Conservation (phyloP, 108 stramenopile genomes). For the Aureococcus anophagefferens region DNA sequence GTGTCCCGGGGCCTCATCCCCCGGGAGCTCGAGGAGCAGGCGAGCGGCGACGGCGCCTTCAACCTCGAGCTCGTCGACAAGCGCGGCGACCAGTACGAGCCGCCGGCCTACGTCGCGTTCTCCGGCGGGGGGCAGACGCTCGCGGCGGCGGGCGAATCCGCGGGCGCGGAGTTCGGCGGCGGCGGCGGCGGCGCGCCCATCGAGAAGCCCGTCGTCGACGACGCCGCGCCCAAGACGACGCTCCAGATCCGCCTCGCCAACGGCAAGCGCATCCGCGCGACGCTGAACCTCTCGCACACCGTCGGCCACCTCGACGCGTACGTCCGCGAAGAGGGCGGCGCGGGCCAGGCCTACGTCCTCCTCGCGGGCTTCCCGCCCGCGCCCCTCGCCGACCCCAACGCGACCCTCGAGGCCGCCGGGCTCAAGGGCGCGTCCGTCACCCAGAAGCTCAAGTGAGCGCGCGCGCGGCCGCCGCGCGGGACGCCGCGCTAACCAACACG, state of each 20-base stretch:
- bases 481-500: no score
- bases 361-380: slow-evolving; percentile 2
- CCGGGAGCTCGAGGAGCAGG: slow-evolving; percentile 2
- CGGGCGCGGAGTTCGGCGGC: no score
- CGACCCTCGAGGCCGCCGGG: slow-evolving; percentile 3
- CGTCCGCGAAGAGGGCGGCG: slow-evolving; percentile 2
- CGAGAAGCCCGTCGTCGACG: slow-evolving; percentile 3
- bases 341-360: neutral
- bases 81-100: slow-evolving; percentile 7
- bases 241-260: slow-evolving; percentile 9
- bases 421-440: slow-evolving; percentile 12
- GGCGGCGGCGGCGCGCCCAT: neutral
- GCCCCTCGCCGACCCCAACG: slow-evolving; percentile 1
- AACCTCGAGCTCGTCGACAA: slow-evolving; percentile 10
- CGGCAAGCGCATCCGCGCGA: slow-evolving; percentile 2
- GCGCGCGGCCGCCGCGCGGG: no score
- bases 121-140: slow-evolving; percentile 13
- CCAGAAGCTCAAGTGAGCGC: slow-evolving; percentile 6
- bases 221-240: slow-evolving; percentile 1
- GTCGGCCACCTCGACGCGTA: slow-evolving; percentile 4
- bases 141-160: neutral
- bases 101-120: slow-evolving; percentile 16
- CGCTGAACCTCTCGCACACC: slow-evolving; percentile 10
- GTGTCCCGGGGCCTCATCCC: slow-evolving; percentile 1
- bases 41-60: neutral